Percentiles rank a stretch among this genome's conserved stretches.
Conservation (phyloP, 768 basidiomycete species). For the Boletus rubescentipes region DNA sequence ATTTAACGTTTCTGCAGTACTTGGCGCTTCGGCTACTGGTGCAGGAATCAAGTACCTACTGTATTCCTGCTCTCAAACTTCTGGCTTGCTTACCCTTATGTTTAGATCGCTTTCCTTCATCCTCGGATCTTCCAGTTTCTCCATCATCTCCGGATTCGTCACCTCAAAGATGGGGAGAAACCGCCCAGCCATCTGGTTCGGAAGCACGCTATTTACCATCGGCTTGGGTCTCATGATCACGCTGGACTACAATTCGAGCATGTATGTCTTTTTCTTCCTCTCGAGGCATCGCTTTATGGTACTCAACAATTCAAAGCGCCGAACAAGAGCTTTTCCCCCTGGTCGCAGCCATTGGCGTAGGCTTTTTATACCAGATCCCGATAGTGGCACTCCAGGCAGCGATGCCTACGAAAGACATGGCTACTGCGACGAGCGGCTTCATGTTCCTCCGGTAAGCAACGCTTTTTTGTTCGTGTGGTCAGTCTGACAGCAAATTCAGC, state of each 20-base stretch:
- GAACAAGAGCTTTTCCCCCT: slow-evolving; percentile 63
- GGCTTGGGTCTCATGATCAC: slow-evolving; percentile 74
- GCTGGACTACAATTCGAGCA: slow-evolving; percentile 56
- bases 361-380: slow-evolving; percentile 64
- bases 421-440: slow-evolving; percentile 71
- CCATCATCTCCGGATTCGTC: slow-evolving; percentile 55
- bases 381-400: slow-evolving; percentile 80
- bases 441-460: slow-evolving; percentile 58
- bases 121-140: slow-evolving; percentile 51
- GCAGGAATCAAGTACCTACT: slow-evolving; percentile 66
- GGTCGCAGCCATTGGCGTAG: slow-evolving; percentile 62
- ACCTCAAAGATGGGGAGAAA: slow-evolving; percentile 58
- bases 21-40: slow-evolving; percentile 71
- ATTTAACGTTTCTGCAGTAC: slow-evolving; percentile 30
- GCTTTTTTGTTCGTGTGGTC: not conserved
- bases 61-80: slow-evolving; percentile 31
- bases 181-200: slow-evolving; percentile 61
- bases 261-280: slow-evolving; percentile 28
- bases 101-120: slow-evolving; percentile 73
- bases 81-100: not conserved
- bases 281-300: not conserved
- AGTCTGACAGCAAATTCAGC: slow-evolving; percentile 32
- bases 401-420: slow-evolving; percentile 86
- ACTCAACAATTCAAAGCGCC: slow-evolving; percentile 40
- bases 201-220: slow-evolving; percentile 56